Percentiles rank a stretch among this genome's conserved stretches.
Evolutionary conservation across 345 rosid species (phyloP).

Genomic region (Hevea brasiliensis): DNA sequence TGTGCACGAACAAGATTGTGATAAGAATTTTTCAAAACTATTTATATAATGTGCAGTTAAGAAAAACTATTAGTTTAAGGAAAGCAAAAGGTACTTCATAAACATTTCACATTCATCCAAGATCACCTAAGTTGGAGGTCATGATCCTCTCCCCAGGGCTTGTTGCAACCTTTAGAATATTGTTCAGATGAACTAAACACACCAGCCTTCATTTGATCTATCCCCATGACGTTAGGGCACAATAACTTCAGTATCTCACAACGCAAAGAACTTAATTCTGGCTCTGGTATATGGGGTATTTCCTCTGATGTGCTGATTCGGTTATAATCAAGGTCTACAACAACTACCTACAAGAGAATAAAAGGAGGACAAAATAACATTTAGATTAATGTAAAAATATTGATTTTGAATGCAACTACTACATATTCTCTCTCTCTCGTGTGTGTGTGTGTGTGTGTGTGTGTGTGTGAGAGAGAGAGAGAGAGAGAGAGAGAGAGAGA

Average conservation of each 20-base stretch:
- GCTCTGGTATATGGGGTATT: slow-evolving; percentile 94
- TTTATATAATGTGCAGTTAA: not conserved
- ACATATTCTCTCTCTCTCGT: no score
- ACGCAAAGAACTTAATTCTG: slow-evolving; percentile 78
- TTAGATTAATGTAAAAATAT: not conserved
- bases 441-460: no score
- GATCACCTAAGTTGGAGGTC: slow-evolving; percentile 92
- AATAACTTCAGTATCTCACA: slow-evolving; percentile 71
- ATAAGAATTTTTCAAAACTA: slow-evolving; percentile 12
- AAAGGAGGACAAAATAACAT: not conserved
- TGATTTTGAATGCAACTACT: not conserved
- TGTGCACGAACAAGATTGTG: slow-evolving; percentile 2
- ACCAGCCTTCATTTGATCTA: slow-evolving; percentile 73
- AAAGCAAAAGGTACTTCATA: slow-evolving; percentile 28
- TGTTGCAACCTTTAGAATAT: slow-evolving; percentile 50
- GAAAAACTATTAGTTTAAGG: slow-evolving; percentile 10
- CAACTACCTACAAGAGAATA: slow-evolving; percentile 71
- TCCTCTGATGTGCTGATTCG: slow-evolving; percentile 83
- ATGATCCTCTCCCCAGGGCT: slow-evolving; percentile 96
- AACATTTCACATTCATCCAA: slow-evolving; percentile 29
- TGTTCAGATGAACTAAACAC: slow-evolving; percentile 55
- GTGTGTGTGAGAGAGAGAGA: no score
- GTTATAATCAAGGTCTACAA: slow-evolving; percentile 93
- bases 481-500: no score
- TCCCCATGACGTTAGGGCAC: slow-evolving; percentile 83